phyloP scores from a whole-genome alignment of 2,329 filamentous ascomycete species.

The Dendrostoma leiphaemia region DNA sequence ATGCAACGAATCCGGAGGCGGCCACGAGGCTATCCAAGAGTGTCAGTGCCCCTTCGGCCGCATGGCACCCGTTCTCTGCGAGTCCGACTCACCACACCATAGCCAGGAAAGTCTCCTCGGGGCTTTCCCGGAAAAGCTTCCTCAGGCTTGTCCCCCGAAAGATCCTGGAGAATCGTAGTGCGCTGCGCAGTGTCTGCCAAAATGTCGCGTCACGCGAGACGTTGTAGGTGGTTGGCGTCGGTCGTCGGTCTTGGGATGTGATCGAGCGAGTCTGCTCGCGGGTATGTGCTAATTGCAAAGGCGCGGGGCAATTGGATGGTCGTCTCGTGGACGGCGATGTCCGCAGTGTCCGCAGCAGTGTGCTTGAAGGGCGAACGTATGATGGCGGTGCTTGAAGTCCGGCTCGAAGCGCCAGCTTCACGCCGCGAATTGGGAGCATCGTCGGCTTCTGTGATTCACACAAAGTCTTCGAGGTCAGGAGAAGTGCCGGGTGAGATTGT shows the following conservation, averaged over 20 bases:
- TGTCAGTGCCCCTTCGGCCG: constrained; percentile 28
- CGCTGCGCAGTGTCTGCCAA: constrained; percentile 9
- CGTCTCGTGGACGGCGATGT: background rate
- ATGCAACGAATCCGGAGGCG: constrained; percentile 32
- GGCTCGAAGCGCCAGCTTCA: constrained; percentile 12
- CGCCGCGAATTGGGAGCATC: constrained; percentile 12
- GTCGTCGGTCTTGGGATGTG: background rate
- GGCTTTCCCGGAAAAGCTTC: constrained; percentile 39
- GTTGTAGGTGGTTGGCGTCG: constrained; percentile 2
- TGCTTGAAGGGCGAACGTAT: background rate
- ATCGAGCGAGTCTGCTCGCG: constrained; percentile 8
- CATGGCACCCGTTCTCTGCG: constrained; percentile 7
- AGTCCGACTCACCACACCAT: constrained; percentile 36
- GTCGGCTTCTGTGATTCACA: background rate
- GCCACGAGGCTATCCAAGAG: constrained; percentile 33
- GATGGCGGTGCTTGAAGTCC: background rate
- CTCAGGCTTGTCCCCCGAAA: constrained; percentile 37
- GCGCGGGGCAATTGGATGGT: background rate
- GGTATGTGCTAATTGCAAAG: too few species aligned
- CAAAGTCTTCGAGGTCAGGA: background rate
- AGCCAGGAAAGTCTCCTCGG: constrained; percentile 41
- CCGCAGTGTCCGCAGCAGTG: background rate
- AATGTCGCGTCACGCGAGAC: background rate
- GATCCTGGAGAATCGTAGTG: constrained; percentile 28
- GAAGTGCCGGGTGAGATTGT: background rate